Evolutionary conservation across 495 filamentous ascomycete species (phyloP).

Genomic region (Tirmania nivea): DNA sequence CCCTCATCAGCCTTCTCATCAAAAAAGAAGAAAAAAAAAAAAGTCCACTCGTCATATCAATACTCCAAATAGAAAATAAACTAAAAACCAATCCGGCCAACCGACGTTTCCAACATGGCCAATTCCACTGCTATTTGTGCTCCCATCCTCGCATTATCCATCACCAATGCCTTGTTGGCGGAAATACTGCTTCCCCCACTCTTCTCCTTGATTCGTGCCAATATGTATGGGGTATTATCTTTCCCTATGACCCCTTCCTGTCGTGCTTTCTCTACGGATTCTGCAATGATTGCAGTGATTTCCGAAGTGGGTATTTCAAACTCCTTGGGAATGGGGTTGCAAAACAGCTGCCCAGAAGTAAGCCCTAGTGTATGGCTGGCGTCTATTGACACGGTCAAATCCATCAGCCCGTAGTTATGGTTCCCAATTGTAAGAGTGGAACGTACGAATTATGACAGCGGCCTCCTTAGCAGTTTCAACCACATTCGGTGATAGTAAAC

Average conservation of each 20-base stretch:
- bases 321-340: conserved; percentile 63
- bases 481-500: conserved; percentile 50
- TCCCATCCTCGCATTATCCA: conserved; percentile 58
- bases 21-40: too few relatives aligned
- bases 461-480: conserved; percentile 58
- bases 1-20: too few relatives aligned
- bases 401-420: too few relatives aligned
- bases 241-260: conserved; percentile 47
- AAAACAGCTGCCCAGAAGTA: conserved; percentile 56
- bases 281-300: conserved; percentile 51
- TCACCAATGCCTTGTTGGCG: conserved; percentile 58
- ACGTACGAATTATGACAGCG: conserved; percentile 60
- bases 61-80: not conserved
- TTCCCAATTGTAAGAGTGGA: not conserved
- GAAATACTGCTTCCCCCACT: conserved; percentile 47
- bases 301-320: conserved; percentile 45
- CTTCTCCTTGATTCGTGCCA: conserved; percentile 58
- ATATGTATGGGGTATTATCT: conserved; percentile 73
- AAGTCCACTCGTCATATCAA: too few relatives aligned
- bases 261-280: conserved; percentile 50
- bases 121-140: conserved; percentile 61
- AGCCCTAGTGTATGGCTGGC: conserved; percentile 37
- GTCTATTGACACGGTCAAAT: conserved; percentile 22
- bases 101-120: conserved; percentile 33
- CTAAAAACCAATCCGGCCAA: not conserved